Evolutionary conservation across 2,329 filamentous ascomycete genomes (phyloP), one percentile per base, ranked within the genome.

Genomic region (Ascochyta viciae-villosae): DNA sequence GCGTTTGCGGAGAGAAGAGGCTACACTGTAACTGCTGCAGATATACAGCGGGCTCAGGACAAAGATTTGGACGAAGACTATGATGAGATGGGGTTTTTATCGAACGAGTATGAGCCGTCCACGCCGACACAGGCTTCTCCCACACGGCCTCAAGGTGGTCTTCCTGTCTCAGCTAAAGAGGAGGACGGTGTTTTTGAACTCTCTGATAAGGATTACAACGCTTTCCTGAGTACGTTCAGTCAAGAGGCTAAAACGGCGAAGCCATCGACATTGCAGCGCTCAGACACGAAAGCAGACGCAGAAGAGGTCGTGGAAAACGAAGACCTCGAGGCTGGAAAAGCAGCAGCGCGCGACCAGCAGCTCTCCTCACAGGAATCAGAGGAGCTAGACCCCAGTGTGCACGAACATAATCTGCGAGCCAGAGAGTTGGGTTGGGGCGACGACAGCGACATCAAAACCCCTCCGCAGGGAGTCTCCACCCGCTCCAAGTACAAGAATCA

Each of bases 61-160:
- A 52, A 57, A 60, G 12, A 62, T 8, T 54, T 62, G 9, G 60
- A 68, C 39, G 55, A 67, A 15, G 58, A 68, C 31, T 58, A 63
- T 9, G 52, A 54, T 2, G 63, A 64, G 2, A 33, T 67, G 50
- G 58, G 61, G 7, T 71, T 57, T 40, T 24, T 70, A 35, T 46
- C 41, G 7, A 35, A 41, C 8, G 39, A 41, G 8, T n/a, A 37
- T n/a, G 10, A 31, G 45, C 10, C 16, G 8, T 9, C 29, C 4
- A 12, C 29, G 6, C 29, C 12, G 12, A 12, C 12, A 31, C 29
- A 31, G 10, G 12, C 29, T 31, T 16, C n/a, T 37, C 9, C 34
- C n/a, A 8, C 3, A 5, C 34, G 12, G 34, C 34, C 7, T 37
- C n/a, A 3, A 24, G 16, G 12, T 12, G 9, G 2, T 13, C 19